Conservation (phyloP, 2,329 filamentous ascomycete species). For the Stemphylium vesicarium region DNA sequence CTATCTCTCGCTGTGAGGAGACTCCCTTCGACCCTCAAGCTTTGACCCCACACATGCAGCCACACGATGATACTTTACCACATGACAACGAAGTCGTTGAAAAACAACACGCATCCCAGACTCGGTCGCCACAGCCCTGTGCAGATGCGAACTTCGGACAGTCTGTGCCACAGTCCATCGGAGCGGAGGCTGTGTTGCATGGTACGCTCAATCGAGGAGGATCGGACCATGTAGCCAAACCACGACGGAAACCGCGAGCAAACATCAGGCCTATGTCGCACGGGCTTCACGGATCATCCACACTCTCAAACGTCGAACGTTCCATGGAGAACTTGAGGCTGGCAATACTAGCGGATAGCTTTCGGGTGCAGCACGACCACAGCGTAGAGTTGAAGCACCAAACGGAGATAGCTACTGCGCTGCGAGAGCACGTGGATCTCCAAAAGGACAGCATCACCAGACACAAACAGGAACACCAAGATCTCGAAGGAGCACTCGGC, state of each 20-base stretch:
- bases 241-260: slow-evolving; percentile 9
- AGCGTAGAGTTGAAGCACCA: slow-evolving; percentile 6
- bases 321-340: slow-evolving; percentile 13
- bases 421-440: slow-evolving; percentile 13
- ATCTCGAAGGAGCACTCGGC: slow-evolving; percentile 3
- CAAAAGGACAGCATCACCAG: slow-evolving; percentile 18
- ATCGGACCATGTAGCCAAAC: slow-evolving; percentile 15
- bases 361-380: slow-evolving; percentile 15
- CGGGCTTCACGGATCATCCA: neutral
- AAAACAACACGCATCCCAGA: neutral
- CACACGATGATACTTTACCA: neutral
- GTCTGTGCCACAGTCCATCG: neutral
- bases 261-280: neutral
- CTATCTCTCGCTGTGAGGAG: neutral
- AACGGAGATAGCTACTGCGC: slow-evolving; percentile 8
- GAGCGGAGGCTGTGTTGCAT: neutral
- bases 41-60: neutral
- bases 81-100: neutral
- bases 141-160: neutral
- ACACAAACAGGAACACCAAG: slow-evolving; percentile 10
- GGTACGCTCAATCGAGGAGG: neutral
- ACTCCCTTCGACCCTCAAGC: neutral
- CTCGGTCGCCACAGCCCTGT: neutral
- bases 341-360: slow-evolving; percentile 17
- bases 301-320: slow-evolving; percentile 8